Evolutionary conservation across 2,329 filamentous ascomycete genomes (phyloP).

Genomic region (Coniochaeta sp.): DNA sequence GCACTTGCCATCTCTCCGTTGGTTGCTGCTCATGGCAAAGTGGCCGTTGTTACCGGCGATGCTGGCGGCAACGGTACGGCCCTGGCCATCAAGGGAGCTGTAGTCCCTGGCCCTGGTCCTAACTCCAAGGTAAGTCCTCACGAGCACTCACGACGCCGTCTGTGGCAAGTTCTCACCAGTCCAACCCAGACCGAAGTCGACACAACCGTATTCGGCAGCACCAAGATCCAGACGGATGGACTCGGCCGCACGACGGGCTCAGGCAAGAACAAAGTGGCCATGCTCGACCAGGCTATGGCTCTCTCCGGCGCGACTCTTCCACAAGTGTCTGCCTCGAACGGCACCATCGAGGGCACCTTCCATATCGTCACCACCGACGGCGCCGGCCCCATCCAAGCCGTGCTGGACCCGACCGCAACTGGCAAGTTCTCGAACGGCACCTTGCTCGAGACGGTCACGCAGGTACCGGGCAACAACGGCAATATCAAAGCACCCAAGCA

Average conservation of each 20-base stretch:
- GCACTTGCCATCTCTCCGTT: conserved; percentile 19
- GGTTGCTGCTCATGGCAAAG: conserved; percentile 23
- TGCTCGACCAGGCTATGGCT: conserved; percentile 23
- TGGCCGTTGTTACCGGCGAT: conserved; percentile 23
- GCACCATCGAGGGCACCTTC: conserved; percentile 25
- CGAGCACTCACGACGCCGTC: background rate
- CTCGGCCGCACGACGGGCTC: conserved; percentile 27
- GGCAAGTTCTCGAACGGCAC: conserved; percentile 23
- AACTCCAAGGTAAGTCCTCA: conserved; percentile 21
- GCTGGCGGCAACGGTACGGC: conserved; percentile 33
- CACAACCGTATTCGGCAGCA: conserved; percentile 33
- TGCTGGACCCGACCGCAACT: conserved; percentile 28
- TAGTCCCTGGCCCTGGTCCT: conserved; percentile 30
- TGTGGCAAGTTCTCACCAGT: background rate
- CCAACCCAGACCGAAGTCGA: conserved; percentile 29
- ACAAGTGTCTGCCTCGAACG: conserved; percentile 24
- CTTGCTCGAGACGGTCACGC: conserved; percentile 18
- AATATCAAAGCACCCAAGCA: conserved; percentile 5
- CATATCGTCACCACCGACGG: conserved; percentile 35
- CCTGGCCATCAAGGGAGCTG: conserved; percentile 30
- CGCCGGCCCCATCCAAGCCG: conserved; percentile 28
- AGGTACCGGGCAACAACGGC: conserved; percentile 25
- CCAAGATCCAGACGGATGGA: conserved; percentile 25
- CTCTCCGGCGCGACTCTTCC: conserved; percentile 29
- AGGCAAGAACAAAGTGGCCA: conserved; percentile 27